Evolutionary conservation across 2,329 filamentous ascomycete genomes (phyloP).

Genomic region (Calonectria montana): DNA sequence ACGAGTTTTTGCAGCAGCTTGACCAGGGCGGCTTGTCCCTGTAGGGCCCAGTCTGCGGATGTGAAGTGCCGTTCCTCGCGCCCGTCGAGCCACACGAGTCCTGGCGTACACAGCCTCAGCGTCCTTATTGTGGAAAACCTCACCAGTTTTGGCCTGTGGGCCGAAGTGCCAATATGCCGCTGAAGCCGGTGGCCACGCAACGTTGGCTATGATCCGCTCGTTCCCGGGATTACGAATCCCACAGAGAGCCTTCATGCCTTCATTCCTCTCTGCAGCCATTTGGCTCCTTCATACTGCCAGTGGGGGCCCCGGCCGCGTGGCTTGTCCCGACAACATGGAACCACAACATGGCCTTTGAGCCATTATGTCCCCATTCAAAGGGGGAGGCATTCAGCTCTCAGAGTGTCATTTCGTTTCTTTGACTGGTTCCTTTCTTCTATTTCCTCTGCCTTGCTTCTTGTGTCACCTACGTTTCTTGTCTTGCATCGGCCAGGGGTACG

Average conservation of each 20-base stretch:
- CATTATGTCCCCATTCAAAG: background rate
- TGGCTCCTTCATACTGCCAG: background rate
- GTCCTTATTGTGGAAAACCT: background rate
- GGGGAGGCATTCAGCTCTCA: background rate
- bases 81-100: background rate
- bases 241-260: background rate
- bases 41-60: background rate
- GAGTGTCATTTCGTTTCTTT: conserved; percentile 3
- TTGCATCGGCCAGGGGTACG: background rate
- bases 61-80: background rate
- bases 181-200: background rate
- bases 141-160: background rate
- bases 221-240: background rate
- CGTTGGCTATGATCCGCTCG: background rate
- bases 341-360: background rate
- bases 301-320: background rate
- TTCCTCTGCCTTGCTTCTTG: background rate
- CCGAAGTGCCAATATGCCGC: conserved; percentile 4
- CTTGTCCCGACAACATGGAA: background rate
- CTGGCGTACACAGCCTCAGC: background rate
- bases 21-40: background rate
- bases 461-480: background rate
- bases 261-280: background rate
- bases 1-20: background rate
- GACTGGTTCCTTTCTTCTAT: background rate